Evolutionary conservation across 179 eudicot genomes (phyloP).

Genomic region (Actinidia polygama): DNA sequence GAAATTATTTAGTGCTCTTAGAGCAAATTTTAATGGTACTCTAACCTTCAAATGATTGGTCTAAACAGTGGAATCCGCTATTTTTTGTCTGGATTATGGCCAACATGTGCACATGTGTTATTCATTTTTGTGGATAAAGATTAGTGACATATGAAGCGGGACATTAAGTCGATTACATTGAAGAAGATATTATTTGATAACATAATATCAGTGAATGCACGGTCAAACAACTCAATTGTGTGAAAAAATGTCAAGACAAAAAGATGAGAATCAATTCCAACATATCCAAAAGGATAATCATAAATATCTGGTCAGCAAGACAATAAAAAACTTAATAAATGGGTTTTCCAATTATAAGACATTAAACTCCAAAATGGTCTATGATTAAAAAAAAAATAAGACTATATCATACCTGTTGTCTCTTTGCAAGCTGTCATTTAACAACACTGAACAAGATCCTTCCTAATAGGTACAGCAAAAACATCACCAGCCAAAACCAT

Average conservation of each 20-base stretch:
- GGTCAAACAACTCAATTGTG: not conserved
- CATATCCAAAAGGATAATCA: not conserved
- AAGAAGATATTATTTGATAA: not conserved
- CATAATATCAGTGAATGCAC: not conserved
- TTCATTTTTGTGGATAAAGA: no score
- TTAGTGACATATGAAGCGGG: not conserved
- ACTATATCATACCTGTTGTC: conserved; percentile 70
- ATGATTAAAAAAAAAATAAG: not conserved
- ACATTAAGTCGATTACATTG: not conserved
- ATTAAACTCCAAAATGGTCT: not conserved
- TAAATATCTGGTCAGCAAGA: not conserved
- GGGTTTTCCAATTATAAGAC: not conserved
- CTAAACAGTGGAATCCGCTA: no score
- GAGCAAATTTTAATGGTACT: no score
- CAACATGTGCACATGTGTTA: no score
- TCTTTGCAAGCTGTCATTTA: conserved; percentile 99
- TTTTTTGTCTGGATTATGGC: no score
- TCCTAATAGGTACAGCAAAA: conserved; percentile 94
- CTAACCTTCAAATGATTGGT: no score
- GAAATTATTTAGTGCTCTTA: no score
- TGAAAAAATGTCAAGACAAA: not conserved
- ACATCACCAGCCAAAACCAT: conserved; percentile 94
- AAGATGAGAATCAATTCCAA: not conserved
- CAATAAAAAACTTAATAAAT: not conserved
- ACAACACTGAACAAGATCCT: conserved; percentile 97